These are phyloP conservation scores for Epithemia pelagica DNA, from an alignment of 108 stramenopile genomes.

Conservation along the genomic window DNA sequence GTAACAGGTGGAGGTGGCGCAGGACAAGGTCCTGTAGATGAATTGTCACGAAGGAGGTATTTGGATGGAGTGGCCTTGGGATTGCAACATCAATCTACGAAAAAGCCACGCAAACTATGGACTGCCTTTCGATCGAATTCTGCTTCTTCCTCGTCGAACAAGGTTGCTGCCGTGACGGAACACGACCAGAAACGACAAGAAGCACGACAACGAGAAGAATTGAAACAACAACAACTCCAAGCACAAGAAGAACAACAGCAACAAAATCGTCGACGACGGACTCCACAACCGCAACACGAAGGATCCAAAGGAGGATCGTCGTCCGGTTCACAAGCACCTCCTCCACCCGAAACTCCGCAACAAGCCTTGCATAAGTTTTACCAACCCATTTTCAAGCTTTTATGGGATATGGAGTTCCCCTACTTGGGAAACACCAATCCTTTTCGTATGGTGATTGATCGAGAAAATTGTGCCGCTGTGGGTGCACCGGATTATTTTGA, in stretches of 20 bases:
- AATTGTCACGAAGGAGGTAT: conserved; percentile 33
- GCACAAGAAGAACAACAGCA: conserved; percentile 21
- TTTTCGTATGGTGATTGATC: conserved; percentile 76
- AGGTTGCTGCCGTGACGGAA: conserved; percentile 30
- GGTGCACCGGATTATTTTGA: conserved; percentile 77
- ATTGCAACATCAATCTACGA: conserved; percentile 49
- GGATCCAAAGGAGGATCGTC: not conserved
- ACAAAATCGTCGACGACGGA: not conserved
- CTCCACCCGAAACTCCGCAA: conserved; percentile 38
- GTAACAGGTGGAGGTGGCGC: not conserved
- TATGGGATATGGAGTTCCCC: conserved; percentile 78
- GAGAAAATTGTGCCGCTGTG: conserved; percentile 52
- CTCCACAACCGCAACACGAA: not conserved
- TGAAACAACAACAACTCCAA: conserved; percentile 12
- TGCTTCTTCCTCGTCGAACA: conserved; percentile 7
- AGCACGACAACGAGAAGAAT: conserved; percentile 28
- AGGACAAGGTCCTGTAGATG: conserved; percentile 12
- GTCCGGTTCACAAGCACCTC: not conserved
- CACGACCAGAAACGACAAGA: conserved; percentile 28
- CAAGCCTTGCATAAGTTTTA: conserved; percentile 53
- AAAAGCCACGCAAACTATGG: conserved; percentile 26
- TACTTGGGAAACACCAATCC: conserved; percentile 64
- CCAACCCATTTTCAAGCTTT: conserved; percentile 53
- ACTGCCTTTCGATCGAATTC: conserved; percentile 17
- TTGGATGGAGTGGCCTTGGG: conserved; percentile 62